Conservation (phyloP, 116 monocot species). For the Papilionanthe hybrid region DNA sequence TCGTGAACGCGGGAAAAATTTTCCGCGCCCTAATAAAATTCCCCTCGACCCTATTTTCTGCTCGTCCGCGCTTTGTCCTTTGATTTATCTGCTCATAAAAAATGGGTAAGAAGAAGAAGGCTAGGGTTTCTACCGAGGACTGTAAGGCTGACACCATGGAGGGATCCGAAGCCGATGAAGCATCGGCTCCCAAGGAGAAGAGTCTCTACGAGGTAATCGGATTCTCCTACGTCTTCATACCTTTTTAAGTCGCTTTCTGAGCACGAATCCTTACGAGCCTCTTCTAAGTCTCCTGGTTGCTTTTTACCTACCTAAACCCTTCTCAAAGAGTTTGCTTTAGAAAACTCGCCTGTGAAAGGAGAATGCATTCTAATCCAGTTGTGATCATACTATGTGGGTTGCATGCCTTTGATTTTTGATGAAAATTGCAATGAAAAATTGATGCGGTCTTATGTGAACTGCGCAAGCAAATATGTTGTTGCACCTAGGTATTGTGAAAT, state of each 20-base stretch:
- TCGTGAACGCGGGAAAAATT: slow-evolving; percentile 2
- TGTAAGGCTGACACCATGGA: background rate
- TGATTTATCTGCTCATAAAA: background rate
- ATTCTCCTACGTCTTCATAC: background rate
- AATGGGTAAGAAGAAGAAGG: slow-evolving; percentile 12
- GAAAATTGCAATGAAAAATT: background rate
- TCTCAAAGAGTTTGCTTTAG: background rate
- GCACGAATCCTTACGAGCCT: background rate
- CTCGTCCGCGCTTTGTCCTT: background rate
- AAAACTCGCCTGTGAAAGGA: background rate
- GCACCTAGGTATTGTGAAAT: background rate
- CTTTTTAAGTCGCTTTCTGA: background rate
- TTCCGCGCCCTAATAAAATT: background rate
- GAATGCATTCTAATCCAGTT: background rate
- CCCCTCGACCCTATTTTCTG: background rate
- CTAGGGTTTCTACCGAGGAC: background rate
- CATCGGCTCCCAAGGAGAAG: background rate
- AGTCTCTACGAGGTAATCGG: slow-evolving; percentile 10
- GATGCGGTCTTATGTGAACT: background rate
- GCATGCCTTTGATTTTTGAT: background rate
- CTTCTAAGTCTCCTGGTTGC: background rate
- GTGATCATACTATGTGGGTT: background rate
- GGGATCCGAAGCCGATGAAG: background rate
- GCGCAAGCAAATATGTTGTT: background rate
- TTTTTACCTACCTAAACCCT: background rate